These are phyloP conservation scores for Kodamaea anthophila DNA, from an alignment of 1,139 yeast genomes.

Conservation along the genomic window DNA sequence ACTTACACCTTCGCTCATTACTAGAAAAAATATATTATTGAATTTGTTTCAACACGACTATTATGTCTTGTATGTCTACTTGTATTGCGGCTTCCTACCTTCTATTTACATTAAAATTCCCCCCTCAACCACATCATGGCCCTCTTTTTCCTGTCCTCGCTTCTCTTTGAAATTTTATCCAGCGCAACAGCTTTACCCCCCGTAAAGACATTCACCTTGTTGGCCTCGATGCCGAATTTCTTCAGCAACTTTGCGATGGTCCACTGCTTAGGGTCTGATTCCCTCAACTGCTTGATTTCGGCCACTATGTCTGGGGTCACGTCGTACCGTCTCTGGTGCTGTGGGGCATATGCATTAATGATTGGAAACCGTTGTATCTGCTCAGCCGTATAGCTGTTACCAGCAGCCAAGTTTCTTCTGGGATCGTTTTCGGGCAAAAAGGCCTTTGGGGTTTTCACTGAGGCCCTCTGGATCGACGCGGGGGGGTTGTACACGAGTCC, in stretches of 20 bases:
- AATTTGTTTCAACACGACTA: no score
- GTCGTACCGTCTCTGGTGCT: slow-evolving; percentile 47
- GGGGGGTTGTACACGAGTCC: slow-evolving; percentile 41
- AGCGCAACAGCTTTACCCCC: slow-evolving; percentile 12
- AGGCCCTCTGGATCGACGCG: slow-evolving; percentile 15
- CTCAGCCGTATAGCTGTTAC: slow-evolving; percentile 24
- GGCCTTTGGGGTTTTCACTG: slow-evolving; percentile 55
- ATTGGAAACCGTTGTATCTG: slow-evolving; percentile 52
- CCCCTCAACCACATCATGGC: slow-evolving; percentile 59
- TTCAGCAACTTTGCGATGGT: slow-evolving; percentile 63
- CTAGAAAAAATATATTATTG: slow-evolving; percentile 1
- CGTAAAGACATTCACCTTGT: slow-evolving; percentile 25
- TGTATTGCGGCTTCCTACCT: no score
- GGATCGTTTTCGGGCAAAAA: slow-evolving; percentile 65
- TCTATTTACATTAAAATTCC: slow-evolving; percentile 30
- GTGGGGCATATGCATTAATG: slow-evolving; percentile 25
- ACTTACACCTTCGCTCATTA: slow-evolving; percentile 13
- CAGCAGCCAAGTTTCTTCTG: slow-evolving; percentile 35
- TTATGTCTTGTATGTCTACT: no score
- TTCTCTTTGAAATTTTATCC: slow-evolving; percentile 18
- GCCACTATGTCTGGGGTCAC: slow-evolving; percentile 55
- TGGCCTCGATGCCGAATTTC: slow-evolving; percentile 41
- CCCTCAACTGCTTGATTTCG: slow-evolving; percentile 59
- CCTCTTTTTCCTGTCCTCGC: slow-evolving; percentile 42
- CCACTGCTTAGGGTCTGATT: slow-evolving; percentile 56